Percentiles rank a stretch among this genome's conserved stretches.
Evolutionary conservation across 495 filamentous ascomycete species (phyloP).

Genomic region (Trichoderma erinaceum): DNA sequence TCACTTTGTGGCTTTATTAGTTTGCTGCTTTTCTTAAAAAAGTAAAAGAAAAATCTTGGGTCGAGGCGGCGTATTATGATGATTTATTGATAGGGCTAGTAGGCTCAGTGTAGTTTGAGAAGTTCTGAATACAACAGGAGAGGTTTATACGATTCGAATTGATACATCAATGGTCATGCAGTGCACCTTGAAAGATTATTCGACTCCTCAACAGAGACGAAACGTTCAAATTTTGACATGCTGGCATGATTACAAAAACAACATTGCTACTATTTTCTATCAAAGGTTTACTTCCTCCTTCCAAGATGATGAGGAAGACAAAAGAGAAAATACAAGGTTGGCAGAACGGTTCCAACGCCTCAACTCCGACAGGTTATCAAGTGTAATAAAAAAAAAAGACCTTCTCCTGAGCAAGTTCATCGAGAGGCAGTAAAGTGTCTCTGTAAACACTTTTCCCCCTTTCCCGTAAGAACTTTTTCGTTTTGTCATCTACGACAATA

Average conservation of each 20-base stretch:
- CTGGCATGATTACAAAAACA: not conserved
- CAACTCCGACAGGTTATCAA: constrained; percentile 4
- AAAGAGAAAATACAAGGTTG: not conserved
- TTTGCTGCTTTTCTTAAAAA: not conserved
- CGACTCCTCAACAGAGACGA: not conserved
- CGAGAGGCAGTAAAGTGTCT: not conserved
- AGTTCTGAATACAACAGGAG: not conserved
- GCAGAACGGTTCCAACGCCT: constrained; percentile 3
- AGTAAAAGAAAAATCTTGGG: not conserved
- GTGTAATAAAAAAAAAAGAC: not conserved
- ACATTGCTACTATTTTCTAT: constrained; percentile 8
- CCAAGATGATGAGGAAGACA: not conserved
- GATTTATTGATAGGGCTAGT: not conserved
- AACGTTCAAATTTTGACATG: not conserved
- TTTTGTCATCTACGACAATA: not conserved
- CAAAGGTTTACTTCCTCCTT: not conserved
- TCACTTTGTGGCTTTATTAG: not conserved
- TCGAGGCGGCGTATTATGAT: not conserved
- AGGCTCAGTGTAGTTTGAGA: not conserved
- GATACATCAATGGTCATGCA: not conserved
- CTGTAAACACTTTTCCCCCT: not conserved
- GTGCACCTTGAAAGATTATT: not conserved
- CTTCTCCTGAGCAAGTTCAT: not conserved
- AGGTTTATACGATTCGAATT: not conserved
- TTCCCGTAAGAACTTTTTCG: not conserved